Base-by-base conservation (phyloP, 495 filamentous ascomycete species). In the Clohesyomyces aquaticus region DNA sequence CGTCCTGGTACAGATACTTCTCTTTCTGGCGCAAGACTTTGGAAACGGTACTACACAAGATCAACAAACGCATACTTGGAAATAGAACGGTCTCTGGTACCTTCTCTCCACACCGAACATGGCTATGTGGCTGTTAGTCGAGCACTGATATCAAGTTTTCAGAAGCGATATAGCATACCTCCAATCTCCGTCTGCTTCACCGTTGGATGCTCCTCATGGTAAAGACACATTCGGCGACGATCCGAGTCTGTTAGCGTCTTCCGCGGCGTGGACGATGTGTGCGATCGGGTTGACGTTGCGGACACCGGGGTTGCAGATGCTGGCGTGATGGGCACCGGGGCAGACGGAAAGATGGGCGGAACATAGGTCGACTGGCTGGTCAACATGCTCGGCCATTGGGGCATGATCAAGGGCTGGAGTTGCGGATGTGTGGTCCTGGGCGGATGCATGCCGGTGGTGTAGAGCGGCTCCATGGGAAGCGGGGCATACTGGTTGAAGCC, bases 101-200 rank as follows among this genome's bases (percentile, higher is more conserved):
- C 94, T 98, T 88, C 94, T 82, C 79, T 99, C 94, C 56, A 99
- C 94, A 22, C 94, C 93, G 79, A 99, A 99, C 74, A 93, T 84
- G 25, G 89, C 90, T 93, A 47, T 27, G 68, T 28, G 73, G 78
- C 57, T 75, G 65, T 72, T 65, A 71, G 64, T 60, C 10, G 14
- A 1, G 3, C 19, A 23, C 25, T 18, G 11, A 46, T 60, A 66
- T 10, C 54, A 55, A 56, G 67, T 26, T 38, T 52, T 54, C 25
- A 61, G 69, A 2, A 52, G 25, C 29, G 21, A 46, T 41, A 26
- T 25, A 46, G 55, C 84, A 76, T 80, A 92, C 89, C 87, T 79
- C 94, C 94, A 79, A 99, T 99, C 72, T 98, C 94, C 22, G 93
- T 96, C 76, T 99, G 94, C 77, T 98, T 96, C n/a, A 90, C 89